phyloP scores from a whole-genome alignment of 169 alveolate genomes.

The Eimeria sp. region DNA sequence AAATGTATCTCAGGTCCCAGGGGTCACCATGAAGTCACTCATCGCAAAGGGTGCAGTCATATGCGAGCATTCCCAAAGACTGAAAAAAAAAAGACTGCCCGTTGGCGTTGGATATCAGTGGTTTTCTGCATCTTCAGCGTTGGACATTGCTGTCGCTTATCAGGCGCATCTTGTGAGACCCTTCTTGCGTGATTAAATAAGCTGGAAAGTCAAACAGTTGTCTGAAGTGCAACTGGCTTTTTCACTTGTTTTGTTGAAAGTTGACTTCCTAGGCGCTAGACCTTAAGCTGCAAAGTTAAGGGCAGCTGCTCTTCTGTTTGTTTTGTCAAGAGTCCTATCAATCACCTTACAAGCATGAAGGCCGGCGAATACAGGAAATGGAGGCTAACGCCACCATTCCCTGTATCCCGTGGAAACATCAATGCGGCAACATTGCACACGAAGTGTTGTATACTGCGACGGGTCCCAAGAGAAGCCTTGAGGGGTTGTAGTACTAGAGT shows the following conservation, averaged over 20 bases:
- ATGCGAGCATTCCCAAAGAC: constrained; percentile 8
- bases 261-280: not conserved
- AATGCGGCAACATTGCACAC: not conserved
- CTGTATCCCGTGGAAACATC: not conserved
- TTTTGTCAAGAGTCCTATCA: not conserved
- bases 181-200: not conserved
- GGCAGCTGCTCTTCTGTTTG: not conserved
- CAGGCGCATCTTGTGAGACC: not conserved
- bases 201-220: not conserved
- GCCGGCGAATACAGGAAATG: not conserved
- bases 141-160: not conserved
- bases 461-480: too few relatives aligned
- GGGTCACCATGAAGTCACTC: not conserved
- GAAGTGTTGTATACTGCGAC: not conserved
- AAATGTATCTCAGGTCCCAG: not conserved
- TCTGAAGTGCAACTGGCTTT: not conserved
- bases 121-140: not conserved
- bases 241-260: not conserved
- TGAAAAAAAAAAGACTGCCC: too few relatives aligned
- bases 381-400: not conserved
- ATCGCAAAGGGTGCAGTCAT: constrained; percentile 1
- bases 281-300: not conserved
- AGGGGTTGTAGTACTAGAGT: too few relatives aligned
- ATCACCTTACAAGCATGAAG: not conserved
- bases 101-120: constrained; percentile 28